Base-by-base conservation (phyloP, 2,329 filamentous ascomycete species). In the Torrubiellomyces zombiae region DNA sequence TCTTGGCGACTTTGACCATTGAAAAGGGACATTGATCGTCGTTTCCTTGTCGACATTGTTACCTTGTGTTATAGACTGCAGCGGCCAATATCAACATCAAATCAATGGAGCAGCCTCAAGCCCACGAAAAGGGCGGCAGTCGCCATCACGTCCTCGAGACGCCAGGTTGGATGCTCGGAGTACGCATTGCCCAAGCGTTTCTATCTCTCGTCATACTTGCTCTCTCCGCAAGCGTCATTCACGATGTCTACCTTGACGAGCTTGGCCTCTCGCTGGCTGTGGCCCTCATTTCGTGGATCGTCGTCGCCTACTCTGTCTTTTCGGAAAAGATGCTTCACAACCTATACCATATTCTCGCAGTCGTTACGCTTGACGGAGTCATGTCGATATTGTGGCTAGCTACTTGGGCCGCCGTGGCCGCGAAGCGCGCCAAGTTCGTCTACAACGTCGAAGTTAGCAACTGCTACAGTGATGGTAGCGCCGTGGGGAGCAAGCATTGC, bases 361-460 rank as follows among this genome's bases (percentile, higher is more conserved):
- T 60, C 7, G 39, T 63, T 6, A 41, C 41, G 9, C 44, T 63
- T 13, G 58, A 63, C 22, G 45, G 38, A 4, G 39, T 60, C 21
- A 44, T 63, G 40, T 36, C 55, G 23, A 35, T 63, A 28, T 46
- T 63, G 26, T 63, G 60, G 60, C 51, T 63, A 11, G 47, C 55
- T 0, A 47, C 50, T n/a, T 54, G 45, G 30, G 48, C 48, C 10
- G 47, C 55, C 14, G 46, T 47, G 9, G 58, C 58, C 7, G 45
- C 50, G 12, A 42, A 36, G 25, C 51, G 58, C 16, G 44, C 47
- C 17, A 31, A 31, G 11, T 61, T 55, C 36, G 39, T 32, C 4
- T 45, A 48, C 24, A 32, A 33, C 7, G 38, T 48, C 9, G 25
- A 18, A 4, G 50, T 54, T 3, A 33, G 18, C 7, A 39, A 38